Conservation (phyloP, 768 basidiomycete genomes). For the Amanita pseudoporphyria region DNA sequence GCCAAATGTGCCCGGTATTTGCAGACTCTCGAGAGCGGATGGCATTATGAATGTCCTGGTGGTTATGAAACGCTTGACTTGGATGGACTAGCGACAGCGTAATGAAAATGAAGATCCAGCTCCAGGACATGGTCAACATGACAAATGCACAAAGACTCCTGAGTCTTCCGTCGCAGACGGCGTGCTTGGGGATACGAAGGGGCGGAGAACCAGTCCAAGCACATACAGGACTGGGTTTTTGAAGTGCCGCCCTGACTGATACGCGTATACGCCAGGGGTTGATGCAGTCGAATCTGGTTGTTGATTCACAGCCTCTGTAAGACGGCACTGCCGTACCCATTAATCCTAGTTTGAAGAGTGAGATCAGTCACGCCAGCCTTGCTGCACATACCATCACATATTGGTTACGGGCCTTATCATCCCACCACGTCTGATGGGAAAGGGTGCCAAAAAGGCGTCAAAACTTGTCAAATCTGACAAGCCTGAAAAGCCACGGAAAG, state of each 20-base stretch:
- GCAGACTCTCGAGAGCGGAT: conserved; percentile 11
- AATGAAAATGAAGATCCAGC: conserved; percentile 37
- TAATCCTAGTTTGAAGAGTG: too few species aligned
- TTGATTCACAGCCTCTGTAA: too few species aligned
- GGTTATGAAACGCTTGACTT: conserved; percentile 21
- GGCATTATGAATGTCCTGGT: conserved; percentile 17
- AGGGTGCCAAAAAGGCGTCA: conserved; percentile 1
- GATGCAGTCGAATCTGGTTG: too few species aligned
- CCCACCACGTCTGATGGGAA: conserved; percentile 4
- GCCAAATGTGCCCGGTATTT: background rate
- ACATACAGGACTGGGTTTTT: too few species aligned
- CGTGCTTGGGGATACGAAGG: conserved; percentile 18
- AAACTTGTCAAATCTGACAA: conserved; percentile 3
- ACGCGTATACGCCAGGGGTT: too few species aligned
- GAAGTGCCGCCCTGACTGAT: too few species aligned
- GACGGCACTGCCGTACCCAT: too few species aligned
- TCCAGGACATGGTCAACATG: conserved; percentile 34
- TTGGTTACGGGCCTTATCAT: background rate
- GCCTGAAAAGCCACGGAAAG: background rate
- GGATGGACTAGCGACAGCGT: conserved; percentile 26
- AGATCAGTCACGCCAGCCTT: conserved; percentile 1
- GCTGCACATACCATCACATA: background rate
- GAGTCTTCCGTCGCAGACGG: conserved; percentile 37
- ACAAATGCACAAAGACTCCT: conserved; percentile 29
- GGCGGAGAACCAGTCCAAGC: conserved; percentile 33